These are phyloP conservation scores for Agaricus blazei DNA, from an alignment of 768 basidiomycete species.

Conservation along the genomic window DNA sequence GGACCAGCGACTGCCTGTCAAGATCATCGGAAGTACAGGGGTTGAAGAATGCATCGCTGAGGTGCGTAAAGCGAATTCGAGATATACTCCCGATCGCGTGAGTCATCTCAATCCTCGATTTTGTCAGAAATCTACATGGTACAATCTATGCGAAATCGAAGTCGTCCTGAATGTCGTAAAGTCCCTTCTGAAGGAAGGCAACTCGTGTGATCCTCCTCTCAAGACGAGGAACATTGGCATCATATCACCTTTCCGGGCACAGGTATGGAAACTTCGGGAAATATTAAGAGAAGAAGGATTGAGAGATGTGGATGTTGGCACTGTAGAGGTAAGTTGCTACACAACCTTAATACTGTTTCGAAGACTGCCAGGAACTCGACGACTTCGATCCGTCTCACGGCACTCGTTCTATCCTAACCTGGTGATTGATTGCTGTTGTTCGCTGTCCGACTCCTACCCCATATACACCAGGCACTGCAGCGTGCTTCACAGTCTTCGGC, in stretches of 20 bases:
- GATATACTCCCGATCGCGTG: background rate
- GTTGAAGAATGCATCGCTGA: conserved; percentile 43
- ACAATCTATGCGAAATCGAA: conserved; percentile 42
- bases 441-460: background rate
- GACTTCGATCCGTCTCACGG: background rate
- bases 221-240: conserved; percentile 38
- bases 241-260: conserved; percentile 49
- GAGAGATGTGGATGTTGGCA: conserved; percentile 44
- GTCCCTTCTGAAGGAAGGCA: conserved; percentile 31
- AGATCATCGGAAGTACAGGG: conserved; percentile 37
- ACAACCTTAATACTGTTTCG: background rate
- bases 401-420: background rate
- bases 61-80: conserved; percentile 18
- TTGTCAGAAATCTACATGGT: conserved; percentile 42
- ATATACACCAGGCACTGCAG: background rate
- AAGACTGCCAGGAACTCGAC: background rate
- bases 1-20: conserved; percentile 34
- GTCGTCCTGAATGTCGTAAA: conserved; percentile 32
- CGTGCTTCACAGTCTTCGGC: background rate
- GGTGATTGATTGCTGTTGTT: background rate
- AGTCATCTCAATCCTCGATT: background rate
- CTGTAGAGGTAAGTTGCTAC: conserved; percentile 35
- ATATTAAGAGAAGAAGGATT: conserved; percentile 35
- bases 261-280: conserved; percentile 47
- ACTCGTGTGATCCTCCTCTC: conserved; percentile 33